phyloP scores from a whole-genome alignment of 768 basidiomycete genomes.

The Trametes maxima region DNA sequence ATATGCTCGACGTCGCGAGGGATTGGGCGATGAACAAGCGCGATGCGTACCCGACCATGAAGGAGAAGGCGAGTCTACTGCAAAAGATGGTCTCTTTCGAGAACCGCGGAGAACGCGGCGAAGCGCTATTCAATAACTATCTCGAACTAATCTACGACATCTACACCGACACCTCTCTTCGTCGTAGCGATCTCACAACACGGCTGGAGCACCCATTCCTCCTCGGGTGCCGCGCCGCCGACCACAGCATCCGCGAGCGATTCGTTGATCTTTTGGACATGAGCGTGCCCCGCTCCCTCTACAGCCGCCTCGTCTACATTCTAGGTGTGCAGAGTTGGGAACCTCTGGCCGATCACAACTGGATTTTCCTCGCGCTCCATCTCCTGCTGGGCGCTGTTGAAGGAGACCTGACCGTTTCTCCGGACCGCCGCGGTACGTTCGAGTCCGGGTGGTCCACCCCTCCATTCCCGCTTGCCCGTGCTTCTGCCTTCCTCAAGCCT shows the following conservation, averaged over 20 bases:
- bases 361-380: conserved; percentile 91
- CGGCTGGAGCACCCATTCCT: conserved; percentile 93
- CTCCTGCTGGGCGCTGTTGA: conserved; percentile 81
- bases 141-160: conserved; percentile 92
- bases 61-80: conserved; percentile 90
- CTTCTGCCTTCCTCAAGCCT: conserved; percentile 63
- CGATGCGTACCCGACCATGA: conserved; percentile 88
- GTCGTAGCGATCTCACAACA: conserved; percentile 91
- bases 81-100: conserved; percentile 89
- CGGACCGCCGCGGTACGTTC: conserved; percentile 43
- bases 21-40: conserved; percentile 89
- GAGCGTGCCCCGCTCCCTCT: conserved; percentile 82
- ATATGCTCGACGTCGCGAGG: conserved; percentile 81
- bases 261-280: conserved; percentile 91
- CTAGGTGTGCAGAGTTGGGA: conserved; percentile 97
- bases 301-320: conserved; percentile 84
- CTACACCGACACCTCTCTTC: conserved; percentile 83
- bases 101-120: conserved; percentile 74
- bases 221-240: conserved; percentile 85
- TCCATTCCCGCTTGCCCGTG: conserved; percentile 49
- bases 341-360: conserved; percentile 85
- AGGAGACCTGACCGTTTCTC: conserved; percentile 42
- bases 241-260: conserved; percentile 72
- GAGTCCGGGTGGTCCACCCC: conserved; percentile 35
- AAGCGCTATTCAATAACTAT: conserved; percentile 80